These are phyloP conservation scores for Fremontodendron californicum DNA, from an alignment of 345 rosid species.

Conservation along the genomic window DNA sequence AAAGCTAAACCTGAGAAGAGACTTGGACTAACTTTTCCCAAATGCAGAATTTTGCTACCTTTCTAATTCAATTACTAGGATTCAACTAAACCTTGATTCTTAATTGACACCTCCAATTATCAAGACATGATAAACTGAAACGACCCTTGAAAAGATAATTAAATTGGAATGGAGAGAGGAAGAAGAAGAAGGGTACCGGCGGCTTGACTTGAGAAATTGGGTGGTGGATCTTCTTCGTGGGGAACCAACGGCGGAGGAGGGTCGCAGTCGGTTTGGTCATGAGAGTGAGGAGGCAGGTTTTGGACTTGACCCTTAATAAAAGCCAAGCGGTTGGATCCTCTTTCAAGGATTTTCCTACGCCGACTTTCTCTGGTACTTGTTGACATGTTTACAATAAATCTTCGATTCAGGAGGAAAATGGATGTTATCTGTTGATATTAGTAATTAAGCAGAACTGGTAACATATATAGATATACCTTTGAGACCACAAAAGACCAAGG, in stretches of 20 bases:
- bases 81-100: neutral
- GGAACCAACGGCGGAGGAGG: neutral
- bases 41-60: neutral
- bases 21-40: neutral
- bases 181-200: neutral
- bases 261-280: neutral
- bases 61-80: neutral
- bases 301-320: constrained; percentile 59
- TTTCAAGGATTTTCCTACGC: constrained; percentile 65
- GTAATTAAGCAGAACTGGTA: neutral
- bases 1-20: neutral
- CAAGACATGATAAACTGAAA: neutral
- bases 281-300: constrained; percentile 34
- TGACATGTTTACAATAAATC: constrained; percentile 24
- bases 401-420: neutral
- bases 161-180: neutral
- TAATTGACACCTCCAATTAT: neutral
- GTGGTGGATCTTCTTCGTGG: neutral
- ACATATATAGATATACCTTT: neutral
- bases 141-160: neutral
- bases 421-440: neutral
- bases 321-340: constrained; percentile 87
- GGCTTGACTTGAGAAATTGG: neutral
- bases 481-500: neutral
- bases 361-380: constrained; percentile 63